Evolutionary conservation across 805 yeast species (phyloP), one percentile per base, ranked within the genome.

Genomic region (Diddensiella santjacobensis): DNA sequence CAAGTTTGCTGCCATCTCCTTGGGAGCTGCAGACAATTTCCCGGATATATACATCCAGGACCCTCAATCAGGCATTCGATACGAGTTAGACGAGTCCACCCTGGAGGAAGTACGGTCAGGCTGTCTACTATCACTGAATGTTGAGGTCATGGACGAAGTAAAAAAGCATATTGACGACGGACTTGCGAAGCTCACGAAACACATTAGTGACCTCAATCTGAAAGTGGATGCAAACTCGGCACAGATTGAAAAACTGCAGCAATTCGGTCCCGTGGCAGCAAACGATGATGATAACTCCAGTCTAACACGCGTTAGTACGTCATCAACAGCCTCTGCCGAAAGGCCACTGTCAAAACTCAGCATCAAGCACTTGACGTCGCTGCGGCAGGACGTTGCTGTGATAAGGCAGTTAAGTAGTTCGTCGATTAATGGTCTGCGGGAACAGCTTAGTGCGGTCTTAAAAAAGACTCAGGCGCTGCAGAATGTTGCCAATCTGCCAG

Each of bases 1-100:
- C 59, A 86, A 81, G 57, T 90, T 89, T 68, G 87, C 91, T 1
- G 88, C 84, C 62, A 77, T 91, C 0, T 93, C 95, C 0, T 83
- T 84, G 0, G 65, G 78, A 0, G 51, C 41, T 8, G 39, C 52
- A 3, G 76, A 79, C 10, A 66, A 78, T 1, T 87, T 88, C 55
- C 97, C 98, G 0, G 85, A 83, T 10, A 77, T 93, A 22, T 84
- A 85, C 57, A 72, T 89, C 3, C 80, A 75, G 51, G 95, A 87
- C 51, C 74, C 77, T 0, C 63, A 67, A 2, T 71, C 75, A 26
- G 77, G 77, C 0, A 74, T 89, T 1, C 73, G 83, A 1, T 93
- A 86, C 61, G 96, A 91, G 62, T 66, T 91, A 19, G 97, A 90
- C 52, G 90, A 88, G 36, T 71, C 71, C 15, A 65, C 73, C 22